phyloP scores from a whole-genome alignment of 2,329 filamentous ascomycete genomes.

The Stachybotrys echinatus region DNA sequence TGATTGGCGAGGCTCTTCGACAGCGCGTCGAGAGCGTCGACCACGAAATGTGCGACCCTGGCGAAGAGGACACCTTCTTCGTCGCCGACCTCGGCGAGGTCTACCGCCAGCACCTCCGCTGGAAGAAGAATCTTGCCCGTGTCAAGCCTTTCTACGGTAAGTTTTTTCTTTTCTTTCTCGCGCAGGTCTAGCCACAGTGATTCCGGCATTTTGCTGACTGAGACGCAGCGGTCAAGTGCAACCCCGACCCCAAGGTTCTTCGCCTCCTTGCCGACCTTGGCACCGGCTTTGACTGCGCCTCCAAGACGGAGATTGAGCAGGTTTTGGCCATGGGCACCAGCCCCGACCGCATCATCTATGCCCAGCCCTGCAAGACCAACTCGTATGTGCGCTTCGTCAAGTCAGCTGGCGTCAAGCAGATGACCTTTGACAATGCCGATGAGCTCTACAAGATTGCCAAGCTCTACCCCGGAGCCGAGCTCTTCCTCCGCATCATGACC shows the following conservation, averaged over 20 bases:
- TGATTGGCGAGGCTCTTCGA: slow-evolving; percentile 85
- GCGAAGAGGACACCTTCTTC: slow-evolving; percentile 97
- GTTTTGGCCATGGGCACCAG: slow-evolving; percentile 78
- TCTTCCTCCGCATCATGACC: slow-evolving; percentile 91
- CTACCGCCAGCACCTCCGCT: slow-evolving; percentile 96
- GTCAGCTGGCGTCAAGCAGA: slow-evolving; percentile 82
- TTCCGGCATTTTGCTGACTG: slow-evolving; percentile 5
- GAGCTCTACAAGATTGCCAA: slow-evolving; percentile 98
- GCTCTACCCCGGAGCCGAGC: slow-evolving; percentile 81
- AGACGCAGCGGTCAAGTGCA: slow-evolving; percentile 86
- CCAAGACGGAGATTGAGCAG: slow-evolving; percentile 94
- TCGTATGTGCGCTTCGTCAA: slow-evolving; percentile 92
- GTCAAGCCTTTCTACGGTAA: slow-evolving; percentile 95
- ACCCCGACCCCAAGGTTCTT: slow-evolving; percentile 86
- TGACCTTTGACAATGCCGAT: slow-evolving; percentile 98
- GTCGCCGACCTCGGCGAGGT: slow-evolving; percentile 97
- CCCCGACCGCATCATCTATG: slow-evolving; percentile 93
- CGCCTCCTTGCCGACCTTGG: slow-evolving; percentile 82
- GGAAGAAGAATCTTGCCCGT: slow-evolving; percentile 89
- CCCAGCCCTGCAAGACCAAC: slow-evolving; percentile 99
- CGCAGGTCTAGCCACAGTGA: background rate
- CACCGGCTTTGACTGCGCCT: slow-evolving; percentile 96
- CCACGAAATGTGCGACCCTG: slow-evolving; percentile 80
- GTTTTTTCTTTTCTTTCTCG: slow-evolving; percentile 20
- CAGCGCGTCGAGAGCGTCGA: slow-evolving; percentile 79